These are phyloP conservation scores for Fusarium tricinctum DNA, from an alignment of 2,329 filamentous ascomycete species.

Conservation along the genomic window DNA sequence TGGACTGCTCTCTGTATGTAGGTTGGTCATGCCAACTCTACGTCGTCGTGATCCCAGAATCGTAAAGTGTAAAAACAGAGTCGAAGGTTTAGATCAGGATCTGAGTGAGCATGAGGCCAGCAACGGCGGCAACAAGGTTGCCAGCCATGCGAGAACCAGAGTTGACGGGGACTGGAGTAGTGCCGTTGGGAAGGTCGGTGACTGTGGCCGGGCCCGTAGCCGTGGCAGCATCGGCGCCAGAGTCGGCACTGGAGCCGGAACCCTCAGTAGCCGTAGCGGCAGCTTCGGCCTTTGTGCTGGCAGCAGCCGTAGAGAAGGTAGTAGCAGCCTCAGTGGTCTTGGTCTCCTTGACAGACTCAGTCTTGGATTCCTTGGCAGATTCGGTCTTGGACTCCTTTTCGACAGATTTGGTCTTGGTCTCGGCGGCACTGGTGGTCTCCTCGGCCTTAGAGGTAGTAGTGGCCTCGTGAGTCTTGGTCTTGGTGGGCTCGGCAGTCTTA, in stretches of 20 bases:
- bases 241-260: slow-evolving; percentile 24
- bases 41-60: slow-evolving; percentile 18
- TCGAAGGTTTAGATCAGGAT: slow-evolving; percentile 50
- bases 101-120: slow-evolving; percentile 50
- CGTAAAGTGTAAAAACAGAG: slow-evolving; percentile 16
- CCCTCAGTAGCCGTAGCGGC: slow-evolving; percentile 30
- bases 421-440: not conserved
- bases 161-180: slow-evolving; percentile 43
- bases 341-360: slow-evolving; percentile 22
- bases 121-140: slow-evolving; percentile 49
- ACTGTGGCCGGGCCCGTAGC: slow-evolving; percentile 27
- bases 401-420: slow-evolving; percentile 15
- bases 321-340: slow-evolving; percentile 32
- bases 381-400: slow-evolving; percentile 21
- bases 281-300: slow-evolving; percentile 20
- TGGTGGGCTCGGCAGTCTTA: slow-evolving; percentile 27
- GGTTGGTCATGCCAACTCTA: slow-evolving; percentile 41
- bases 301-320: slow-evolving; percentile 38
- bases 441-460: slow-evolving; percentile 3
- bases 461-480: slow-evolving; percentile 16
- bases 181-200: slow-evolving; percentile 8
- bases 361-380: slow-evolving; percentile 15
- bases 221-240: slow-evolving; percentile 26
- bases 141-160: slow-evolving; percentile 50
- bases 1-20: slow-evolving; percentile 49